Evolutionary conservation across 164 flowering plant species (phyloP).

Genomic region (Liriodendron chinense): DNA sequence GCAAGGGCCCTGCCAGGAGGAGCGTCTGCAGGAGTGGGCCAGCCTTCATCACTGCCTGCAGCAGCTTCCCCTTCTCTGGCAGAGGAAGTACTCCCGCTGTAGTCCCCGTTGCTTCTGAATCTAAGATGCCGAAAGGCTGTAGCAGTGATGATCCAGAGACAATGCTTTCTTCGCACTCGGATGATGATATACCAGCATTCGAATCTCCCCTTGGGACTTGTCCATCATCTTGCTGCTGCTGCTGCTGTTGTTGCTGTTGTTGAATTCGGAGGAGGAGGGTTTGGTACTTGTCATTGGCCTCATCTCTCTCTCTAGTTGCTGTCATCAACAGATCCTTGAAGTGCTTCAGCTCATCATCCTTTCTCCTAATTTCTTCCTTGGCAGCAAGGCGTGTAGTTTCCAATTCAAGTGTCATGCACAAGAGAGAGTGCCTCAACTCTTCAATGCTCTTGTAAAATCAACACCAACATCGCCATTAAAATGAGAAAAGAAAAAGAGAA

Average conservation of each 20-base stretch:
- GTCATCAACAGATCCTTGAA: constrained; percentile 49
- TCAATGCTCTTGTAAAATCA: constrained; percentile 51
- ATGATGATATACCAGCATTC: constrained; percentile 57
- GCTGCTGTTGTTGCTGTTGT: constrained; percentile 37
- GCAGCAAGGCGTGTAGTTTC: constrained; percentile 63
- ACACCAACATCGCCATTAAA: neutral
- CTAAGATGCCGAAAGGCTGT: constrained; percentile 34
- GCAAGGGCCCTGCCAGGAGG: constrained; percentile 86
- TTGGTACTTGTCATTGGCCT: constrained; percentile 60
- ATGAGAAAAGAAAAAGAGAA: neutral
- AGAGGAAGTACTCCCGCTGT: constrained; percentile 35
- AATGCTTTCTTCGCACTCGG: constrained; percentile 86
- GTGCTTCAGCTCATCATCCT: constrained; percentile 57
- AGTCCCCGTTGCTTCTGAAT: constrained; percentile 12
- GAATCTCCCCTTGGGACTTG: constrained; percentile 29
- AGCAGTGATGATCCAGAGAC: constrained; percentile 43
- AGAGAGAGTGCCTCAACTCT: constrained; percentile 58
- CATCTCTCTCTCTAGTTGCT: constrained; percentile 62
- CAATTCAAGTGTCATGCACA: constrained; percentile 65
- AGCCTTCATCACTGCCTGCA: constrained; percentile 91
- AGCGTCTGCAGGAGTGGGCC: constrained; percentile 95
- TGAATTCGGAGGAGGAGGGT: constrained; percentile 43
- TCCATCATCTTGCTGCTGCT: constrained; percentile 15
- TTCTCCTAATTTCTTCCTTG: constrained; percentile 66
- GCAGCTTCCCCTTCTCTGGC: constrained; percentile 90